A percentile compares a stretch with the other conserved stretches of the same genome.
Conservation (phyloP, 2,329 filamentous ascomycete genomes). For the Scleromitrula shiraiana region DNA sequence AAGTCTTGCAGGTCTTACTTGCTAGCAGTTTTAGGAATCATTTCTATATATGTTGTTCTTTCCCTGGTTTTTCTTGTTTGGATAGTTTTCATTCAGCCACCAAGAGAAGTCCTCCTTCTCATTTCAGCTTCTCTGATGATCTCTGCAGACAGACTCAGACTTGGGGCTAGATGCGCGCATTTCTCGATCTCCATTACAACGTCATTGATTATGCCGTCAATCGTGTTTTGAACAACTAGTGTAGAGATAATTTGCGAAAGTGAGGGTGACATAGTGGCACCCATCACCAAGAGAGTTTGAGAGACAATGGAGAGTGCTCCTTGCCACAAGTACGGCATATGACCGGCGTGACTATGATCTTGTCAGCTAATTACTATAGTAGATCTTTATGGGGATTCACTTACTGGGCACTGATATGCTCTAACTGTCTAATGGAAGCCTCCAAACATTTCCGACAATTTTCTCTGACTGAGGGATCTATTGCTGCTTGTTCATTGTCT, state of each 20-base stretch:
- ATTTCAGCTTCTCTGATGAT: constrained; percentile 74
- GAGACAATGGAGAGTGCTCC: constrained; percentile 76
- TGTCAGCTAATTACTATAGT: constrained; percentile 11
- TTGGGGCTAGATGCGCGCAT: constrained; percentile 68
- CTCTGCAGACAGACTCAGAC: constrained; percentile 66
- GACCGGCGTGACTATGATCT: constrained; percentile 59
- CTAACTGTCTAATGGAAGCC: constrained; percentile 69
- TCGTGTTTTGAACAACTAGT: constrained; percentile 49
- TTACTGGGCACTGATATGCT: constrained; percentile 71
- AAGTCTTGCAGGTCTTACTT: too few relatives aligned
- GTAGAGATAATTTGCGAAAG: constrained; percentile 56
- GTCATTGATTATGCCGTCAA: constrained; percentile 70
- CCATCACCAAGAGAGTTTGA: constrained; percentile 76
- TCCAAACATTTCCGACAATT: constrained; percentile 77
- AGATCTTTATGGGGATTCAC: constrained; percentile 26
- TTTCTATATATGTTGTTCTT: too few relatives aligned
- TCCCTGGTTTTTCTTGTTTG: too few relatives aligned
- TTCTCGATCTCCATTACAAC: constrained; percentile 69
- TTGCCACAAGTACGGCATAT: constrained; percentile 82
- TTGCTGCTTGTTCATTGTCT: constrained; percentile 64
- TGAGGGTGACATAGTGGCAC: constrained; percentile 70
- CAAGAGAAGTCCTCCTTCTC: constrained; percentile 54
- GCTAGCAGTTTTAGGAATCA: too few relatives aligned
- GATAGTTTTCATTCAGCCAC: too few relatives aligned
- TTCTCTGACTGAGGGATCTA: constrained; percentile 66